Conservation (phyloP, 2,329 filamentous ascomycete genomes). For the Hyphodiscus sp. region DNA sequence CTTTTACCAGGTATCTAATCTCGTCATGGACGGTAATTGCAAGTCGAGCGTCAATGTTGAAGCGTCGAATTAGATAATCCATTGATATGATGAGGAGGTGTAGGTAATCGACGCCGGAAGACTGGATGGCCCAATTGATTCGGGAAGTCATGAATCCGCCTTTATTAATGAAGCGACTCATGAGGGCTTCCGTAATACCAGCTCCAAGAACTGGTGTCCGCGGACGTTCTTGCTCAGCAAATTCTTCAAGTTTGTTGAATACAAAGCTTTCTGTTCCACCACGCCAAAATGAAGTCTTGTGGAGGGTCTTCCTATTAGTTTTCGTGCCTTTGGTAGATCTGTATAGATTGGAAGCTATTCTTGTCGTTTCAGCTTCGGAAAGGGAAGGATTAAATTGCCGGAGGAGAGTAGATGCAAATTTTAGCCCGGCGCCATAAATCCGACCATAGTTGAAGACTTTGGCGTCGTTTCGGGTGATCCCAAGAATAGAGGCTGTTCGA, state of each 20-base stretch:
- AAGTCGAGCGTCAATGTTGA: conserved; percentile 76
- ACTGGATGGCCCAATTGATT: conserved; percentile 99
- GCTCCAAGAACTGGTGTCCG: conserved; percentile 89
- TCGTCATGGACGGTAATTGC: conserved; percentile 96
- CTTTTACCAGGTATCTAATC: conserved; percentile 84
- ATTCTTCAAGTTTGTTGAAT: conserved; percentile 97
- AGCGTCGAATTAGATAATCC: conserved; percentile 85
- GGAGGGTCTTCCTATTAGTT: conserved; percentile 65
- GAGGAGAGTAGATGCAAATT: conserved; percentile 83
- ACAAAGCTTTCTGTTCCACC: conserved; percentile 96
- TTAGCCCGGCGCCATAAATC: conserved; percentile 95
- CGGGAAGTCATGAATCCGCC: conserved; percentile 91
- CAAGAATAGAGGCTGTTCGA: conserved; percentile 83
- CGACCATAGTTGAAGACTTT: conserved; percentile 99
- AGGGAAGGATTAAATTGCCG: conserved; percentile 88
- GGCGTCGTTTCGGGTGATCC: conserved; percentile 89
- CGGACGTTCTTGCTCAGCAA: conserved; percentile 88
- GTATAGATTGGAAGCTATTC: conserved; percentile 76
- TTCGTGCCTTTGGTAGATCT: conserved; percentile 84
- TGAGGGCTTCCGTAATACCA: conserved; percentile 91
- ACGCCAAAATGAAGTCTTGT: conserved; percentile 80
- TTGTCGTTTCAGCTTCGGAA: conserved; percentile 69
- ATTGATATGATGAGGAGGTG: conserved; percentile 89
- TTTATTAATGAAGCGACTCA: conserved; percentile 79
- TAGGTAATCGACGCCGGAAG: conserved; percentile 92